Base-by-base conservation (phyloP, 116 monocot species). In the Dioscorea cayenensis region DNA sequence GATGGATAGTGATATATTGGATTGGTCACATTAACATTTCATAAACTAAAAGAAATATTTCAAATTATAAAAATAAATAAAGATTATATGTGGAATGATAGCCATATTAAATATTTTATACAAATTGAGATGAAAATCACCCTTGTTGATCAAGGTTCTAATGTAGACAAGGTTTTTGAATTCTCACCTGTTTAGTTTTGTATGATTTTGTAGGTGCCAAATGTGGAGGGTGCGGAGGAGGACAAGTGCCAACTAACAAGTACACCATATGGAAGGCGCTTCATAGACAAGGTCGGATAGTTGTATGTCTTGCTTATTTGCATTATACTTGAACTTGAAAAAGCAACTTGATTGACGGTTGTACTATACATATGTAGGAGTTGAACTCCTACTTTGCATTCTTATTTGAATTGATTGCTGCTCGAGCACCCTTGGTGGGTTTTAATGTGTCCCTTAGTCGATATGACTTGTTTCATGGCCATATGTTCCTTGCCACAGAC, bases 391-490 rank as follows among this genome's bases (percentile, higher is more conserved):
- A 90, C 66, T 51, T 97, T 10, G 97, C 86, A n/a, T 97, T 90
- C 80, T 67, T 97, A 28, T 97, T 97, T 72, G 88, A 90, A 78
- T 27, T 89, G 74, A 97, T 97, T 80, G 79, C 67, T 51, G 76
- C 70, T 19, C 73, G 88, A 28, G 93, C 83, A 27, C 86, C 93
- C 19, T 78, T 64, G 43, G 77, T 90, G 37, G 97, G 97, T 35
- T 77, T 97, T 60, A 90, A 97, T 67, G 77, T 86, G 25, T 84
- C 84, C 3, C 83, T 97, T 29, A 89, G 66, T 74, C 93, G 97
- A 7, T 97, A 90, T 71, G 93, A 97, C 75, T 80, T 97, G 65
- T 97, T 97, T 64, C 97, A 97, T 80, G 97, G 97, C 51, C 97
- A 97, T 77, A 72, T 97, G 23, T 97, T 97, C 81, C 77, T 97